A percentile compares a stretch with the other conserved stretches of the same genome.
Conservation (phyloP, 768 basidiomycete genomes). For the Pleurotus platypus region DNA sequence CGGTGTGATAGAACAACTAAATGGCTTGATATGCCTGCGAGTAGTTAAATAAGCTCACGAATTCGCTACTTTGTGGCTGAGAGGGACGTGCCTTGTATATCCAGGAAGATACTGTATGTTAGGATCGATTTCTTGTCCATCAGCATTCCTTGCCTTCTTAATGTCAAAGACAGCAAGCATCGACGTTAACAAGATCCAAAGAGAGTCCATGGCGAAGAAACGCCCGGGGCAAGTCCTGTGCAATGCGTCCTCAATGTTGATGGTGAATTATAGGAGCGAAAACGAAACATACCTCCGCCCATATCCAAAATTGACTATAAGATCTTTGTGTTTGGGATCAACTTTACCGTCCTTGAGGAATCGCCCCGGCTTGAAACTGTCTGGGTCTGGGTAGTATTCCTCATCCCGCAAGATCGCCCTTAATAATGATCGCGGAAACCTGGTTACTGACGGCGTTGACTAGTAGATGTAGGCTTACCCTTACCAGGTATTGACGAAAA, state of each 20-base stretch:
- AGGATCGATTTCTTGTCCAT: slow-evolving; percentile 31
- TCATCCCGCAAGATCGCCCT: slow-evolving; percentile 53
- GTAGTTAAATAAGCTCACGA: background rate
- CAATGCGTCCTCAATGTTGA: background rate
- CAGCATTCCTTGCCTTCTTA: slow-evolving; percentile 28
- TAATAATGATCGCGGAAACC: background rate
- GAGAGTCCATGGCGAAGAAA: slow-evolving; percentile 36
- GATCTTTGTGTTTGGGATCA: background rate
- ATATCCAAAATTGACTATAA: background rate
- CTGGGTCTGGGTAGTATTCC: slow-evolving; percentile 43
- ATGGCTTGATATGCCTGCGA: slow-evolving; percentile 21
- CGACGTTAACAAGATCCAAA: slow-evolving; percentile 39
- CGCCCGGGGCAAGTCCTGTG: slow-evolving; percentile 41
- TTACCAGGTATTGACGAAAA: slow-evolving; percentile 65
- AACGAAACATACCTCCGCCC: background rate
- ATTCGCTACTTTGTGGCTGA: background rate
- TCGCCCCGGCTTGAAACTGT: slow-evolving; percentile 51
- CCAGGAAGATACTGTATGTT: slow-evolving; percentile 28
- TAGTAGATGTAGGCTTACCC: slow-evolving; percentile 28
- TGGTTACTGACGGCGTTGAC: background rate
- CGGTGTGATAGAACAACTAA: slow-evolving; percentile 23
- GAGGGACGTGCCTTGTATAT: slow-evolving; percentile 26
- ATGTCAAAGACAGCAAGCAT: slow-evolving; percentile 38
- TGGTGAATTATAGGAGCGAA: background rate
- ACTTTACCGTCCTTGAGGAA: slow-evolving; percentile 27